Percentiles rank a stretch among this genome's conserved stretches.
These are phyloP conservation scores for Ceratocystiopsis sp. DNA, from an alignment of 2,329 filamentous ascomycete genomes.

Conservation along the genomic window DNA sequence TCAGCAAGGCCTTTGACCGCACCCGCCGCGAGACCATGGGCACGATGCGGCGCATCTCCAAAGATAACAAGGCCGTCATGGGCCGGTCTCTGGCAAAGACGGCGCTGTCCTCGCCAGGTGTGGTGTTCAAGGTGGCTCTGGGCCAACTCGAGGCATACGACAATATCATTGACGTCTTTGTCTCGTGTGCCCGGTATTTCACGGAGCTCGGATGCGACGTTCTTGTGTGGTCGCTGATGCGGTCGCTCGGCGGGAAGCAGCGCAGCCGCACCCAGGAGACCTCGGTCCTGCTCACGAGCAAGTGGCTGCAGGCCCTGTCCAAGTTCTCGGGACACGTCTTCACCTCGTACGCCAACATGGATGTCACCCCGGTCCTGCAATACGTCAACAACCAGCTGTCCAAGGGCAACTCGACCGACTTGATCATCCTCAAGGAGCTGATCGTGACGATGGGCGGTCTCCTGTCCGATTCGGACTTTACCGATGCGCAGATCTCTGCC, in stretches of 20 bases:
- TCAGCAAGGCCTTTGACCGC: conserved; percentile 61
- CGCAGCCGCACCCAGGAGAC: conserved; percentile 45
- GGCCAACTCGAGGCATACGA: conserved; percentile 86
- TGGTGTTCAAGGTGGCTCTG: conserved; percentile 80
- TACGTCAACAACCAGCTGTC: conserved; percentile 78
- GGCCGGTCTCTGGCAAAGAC: conserved; percentile 79
- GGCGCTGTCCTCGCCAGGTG: conserved; percentile 76
- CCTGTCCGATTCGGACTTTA: conserved; percentile 71
- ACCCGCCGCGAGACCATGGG: conserved; percentile 66
- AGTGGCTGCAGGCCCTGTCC: conserved; percentile 80
- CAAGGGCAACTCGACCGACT: conserved; percentile 69
- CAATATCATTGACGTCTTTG: conserved; percentile 86
- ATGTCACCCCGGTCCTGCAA: conserved; percentile 69
- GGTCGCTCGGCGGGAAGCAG: conserved; percentile 43
- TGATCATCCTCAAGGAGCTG: conserved; percentile 82
- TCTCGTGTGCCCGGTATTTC: conserved; percentile 89
- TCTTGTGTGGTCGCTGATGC: conserved; percentile 81
- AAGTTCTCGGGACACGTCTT: conserved; percentile 86
- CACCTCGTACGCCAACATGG: conserved; percentile 67
- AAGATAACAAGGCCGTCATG: conserved; percentile 74
- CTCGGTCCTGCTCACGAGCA: conserved; percentile 59
- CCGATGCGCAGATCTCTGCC: conserved; percentile 69
- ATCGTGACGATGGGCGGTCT: conserved; percentile 90
- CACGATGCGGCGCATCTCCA: conserved; percentile 75
- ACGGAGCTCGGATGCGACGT: conserved; percentile 87